Percentiles rank a stretch among this genome's conserved stretches.
Evolutionary conservation across 805 yeast species (phyloP).

Genomic region (Komagataella pseudopastoris): DNA sequence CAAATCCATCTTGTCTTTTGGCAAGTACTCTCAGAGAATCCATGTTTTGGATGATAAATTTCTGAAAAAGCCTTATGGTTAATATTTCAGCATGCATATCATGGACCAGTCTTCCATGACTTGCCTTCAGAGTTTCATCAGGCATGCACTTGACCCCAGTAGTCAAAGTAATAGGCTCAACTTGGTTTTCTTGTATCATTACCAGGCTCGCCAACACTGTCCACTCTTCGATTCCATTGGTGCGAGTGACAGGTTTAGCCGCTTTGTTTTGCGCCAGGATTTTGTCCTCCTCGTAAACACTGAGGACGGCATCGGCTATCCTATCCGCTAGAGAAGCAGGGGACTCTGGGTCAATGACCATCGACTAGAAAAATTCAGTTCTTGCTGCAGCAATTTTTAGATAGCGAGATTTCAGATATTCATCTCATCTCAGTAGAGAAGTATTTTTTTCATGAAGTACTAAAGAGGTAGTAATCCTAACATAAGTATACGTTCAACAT

Average conservation of each 20-base stretch:
- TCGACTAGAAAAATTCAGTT: background rate
- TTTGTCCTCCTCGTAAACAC: slow-evolving; percentile 7
- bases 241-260: background rate
- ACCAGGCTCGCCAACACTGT: slow-evolving; percentile 73
- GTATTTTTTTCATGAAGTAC: no score
- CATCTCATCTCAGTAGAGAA: background rate
- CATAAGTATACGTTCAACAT: no score
- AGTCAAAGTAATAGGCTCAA: slow-evolving; percentile 34
- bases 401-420: background rate
- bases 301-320: slow-evolving; percentile 6
- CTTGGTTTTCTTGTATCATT: slow-evolving; percentile 12
- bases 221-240: slow-evolving; percentile 69
- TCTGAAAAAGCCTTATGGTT: slow-evolving; percentile 57
- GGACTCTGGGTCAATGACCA: background rate
- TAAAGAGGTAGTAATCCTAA: no score
- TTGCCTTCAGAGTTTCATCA: slow-evolving; percentile 25
- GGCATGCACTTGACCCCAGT: slow-evolving; percentile 83
- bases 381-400: background rate
- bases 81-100: slow-evolving; percentile 88
- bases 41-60: slow-evolving; percentile 35
- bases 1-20: slow-evolving; percentile 9
- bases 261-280: slow-evolving; percentile 2
- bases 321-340: slow-evolving; percentile 5
- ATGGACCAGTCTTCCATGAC: slow-evolving; percentile 56
- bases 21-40: slow-evolving; percentile 8